Percentiles rank a stretch among this genome's conserved stretches.
Conservation (phyloP, 495 filamentous ascomycete genomes). For the Bombardia bombarda region DNA sequence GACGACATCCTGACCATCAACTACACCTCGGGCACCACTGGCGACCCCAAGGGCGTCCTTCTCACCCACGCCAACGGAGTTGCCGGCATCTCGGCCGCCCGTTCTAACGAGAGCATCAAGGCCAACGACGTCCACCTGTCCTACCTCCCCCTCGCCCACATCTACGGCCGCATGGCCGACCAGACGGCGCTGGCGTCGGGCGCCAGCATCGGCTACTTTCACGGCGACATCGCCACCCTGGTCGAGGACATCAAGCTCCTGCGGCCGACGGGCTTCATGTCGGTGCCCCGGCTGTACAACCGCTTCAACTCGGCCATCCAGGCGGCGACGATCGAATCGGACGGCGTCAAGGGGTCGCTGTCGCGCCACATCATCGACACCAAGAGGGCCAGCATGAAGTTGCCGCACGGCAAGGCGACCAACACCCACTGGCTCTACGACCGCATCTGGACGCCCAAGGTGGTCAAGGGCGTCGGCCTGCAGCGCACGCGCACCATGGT, state of each 20-base stretch:
- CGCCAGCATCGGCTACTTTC: slow-evolving; percentile 83
- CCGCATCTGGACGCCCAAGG: slow-evolving; percentile 87
- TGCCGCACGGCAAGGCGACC: slow-evolving; percentile 58
- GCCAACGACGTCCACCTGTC: slow-evolving; percentile 60
- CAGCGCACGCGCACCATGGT: slow-evolving; percentile 67
- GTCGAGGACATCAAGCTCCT: slow-evolving; percentile 88
- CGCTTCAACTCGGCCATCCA: slow-evolving; percentile 80
- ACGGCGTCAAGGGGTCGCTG: slow-evolving; percentile 74
- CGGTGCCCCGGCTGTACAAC: slow-evolving; percentile 87
- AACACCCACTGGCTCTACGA: slow-evolving; percentile 86
- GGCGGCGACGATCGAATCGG: slow-evolving; percentile 64
- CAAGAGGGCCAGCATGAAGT: slow-evolving; percentile 72
- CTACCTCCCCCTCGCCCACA: slow-evolving; percentile 92
- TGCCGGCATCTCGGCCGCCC: slow-evolving; percentile 55
- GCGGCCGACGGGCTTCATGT: slow-evolving; percentile 74
- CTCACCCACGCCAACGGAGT: slow-evolving; percentile 78
- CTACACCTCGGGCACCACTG: slow-evolving; percentile 95
- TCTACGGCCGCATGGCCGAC: slow-evolving; percentile 79
- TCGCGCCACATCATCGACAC: slow-evolving; percentile 70
- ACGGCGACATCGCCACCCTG: slow-evolving; percentile 79
- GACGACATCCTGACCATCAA: slow-evolving; percentile 89
- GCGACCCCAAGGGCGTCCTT: slow-evolving; percentile 93
- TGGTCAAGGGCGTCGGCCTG: slow-evolving; percentile 71
- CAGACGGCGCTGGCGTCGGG: slow-evolving; percentile 67
- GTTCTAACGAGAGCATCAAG: slow-evolving; percentile 41